A percentile compares a stretch with the other conserved stretches of the same genome.
These are phyloP conservation scores for Rhodosporidiobolus sp. DNA, from an alignment of 768 basidiomycete species.

Conservation along the genomic window DNA sequence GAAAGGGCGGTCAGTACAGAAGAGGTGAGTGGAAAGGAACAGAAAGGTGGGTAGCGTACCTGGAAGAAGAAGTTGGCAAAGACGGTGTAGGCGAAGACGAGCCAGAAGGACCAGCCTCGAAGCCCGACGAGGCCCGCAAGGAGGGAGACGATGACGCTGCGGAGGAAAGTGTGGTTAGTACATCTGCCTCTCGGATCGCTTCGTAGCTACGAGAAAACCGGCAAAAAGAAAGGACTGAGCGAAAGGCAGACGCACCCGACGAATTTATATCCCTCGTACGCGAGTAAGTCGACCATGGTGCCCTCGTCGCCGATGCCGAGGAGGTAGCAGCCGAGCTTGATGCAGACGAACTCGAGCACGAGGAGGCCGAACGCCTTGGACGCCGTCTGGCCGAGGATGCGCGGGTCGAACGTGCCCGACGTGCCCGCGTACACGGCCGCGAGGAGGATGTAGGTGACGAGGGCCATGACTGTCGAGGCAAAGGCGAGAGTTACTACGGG, in stretches of 20 bases:
- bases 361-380: slow-evolving; percentile 80
- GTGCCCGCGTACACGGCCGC: slow-evolving; percentile 81
- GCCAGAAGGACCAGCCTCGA: slow-evolving; percentile 62
- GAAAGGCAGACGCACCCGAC: slow-evolving; percentile 76
- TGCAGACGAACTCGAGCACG: slow-evolving; percentile 79
- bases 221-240: neutral
- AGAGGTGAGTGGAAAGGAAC: slow-evolving; percentile 2
- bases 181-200: too few species aligned
- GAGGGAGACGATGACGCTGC: slow-evolving; percentile 79
- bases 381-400: slow-evolving; percentile 79
- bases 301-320: slow-evolving; percentile 71
- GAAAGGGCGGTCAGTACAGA: neutral
- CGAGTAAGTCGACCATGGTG: slow-evolving; percentile 75
- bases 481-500: neutral
- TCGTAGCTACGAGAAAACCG: neutral
- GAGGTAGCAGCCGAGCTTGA: slow-evolving; percentile 88
- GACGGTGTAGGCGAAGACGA: slow-evolving; percentile 79
- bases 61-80: slow-evolving; percentile 90
- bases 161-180: neutral
- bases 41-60: slow-evolving; percentile 54
- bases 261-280: slow-evolving; percentile 96
- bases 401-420: slow-evolving; percentile 76
- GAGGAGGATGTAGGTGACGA: slow-evolving; percentile 91
- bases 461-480: slow-evolving; percentile 70
- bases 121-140: slow-evolving; percentile 65